Evolutionary conservation across 495 filamentous ascomycete genomes (phyloP).

Genomic region (Tuber microsphaerosporum): DNA sequence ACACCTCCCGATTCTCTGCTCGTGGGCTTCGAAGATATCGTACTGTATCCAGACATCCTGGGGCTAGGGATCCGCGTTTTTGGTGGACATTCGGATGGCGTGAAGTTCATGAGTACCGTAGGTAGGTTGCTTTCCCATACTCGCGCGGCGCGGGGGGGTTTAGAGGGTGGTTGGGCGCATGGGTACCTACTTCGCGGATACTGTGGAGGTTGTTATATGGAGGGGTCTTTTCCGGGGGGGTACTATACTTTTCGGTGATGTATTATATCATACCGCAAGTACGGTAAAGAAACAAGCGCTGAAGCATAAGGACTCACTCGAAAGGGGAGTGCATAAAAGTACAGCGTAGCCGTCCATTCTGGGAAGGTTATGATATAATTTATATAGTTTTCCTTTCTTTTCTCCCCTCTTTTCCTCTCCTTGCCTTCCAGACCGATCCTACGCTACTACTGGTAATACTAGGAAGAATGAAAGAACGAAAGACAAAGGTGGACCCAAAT

Average conservation of each 20-base stretch:
- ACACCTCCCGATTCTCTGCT: too few species aligned
- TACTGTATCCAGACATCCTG: background rate
- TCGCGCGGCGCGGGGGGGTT: background rate
- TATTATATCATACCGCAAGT: background rate
- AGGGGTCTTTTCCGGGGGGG: background rate
- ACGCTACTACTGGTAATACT: background rate
- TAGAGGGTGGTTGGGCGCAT: background rate
- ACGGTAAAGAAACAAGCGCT: background rate
- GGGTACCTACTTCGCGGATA: background rate
- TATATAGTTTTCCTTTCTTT: background rate
- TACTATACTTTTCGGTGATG: background rate
- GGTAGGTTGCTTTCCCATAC: too few species aligned
- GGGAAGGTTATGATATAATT: background rate
- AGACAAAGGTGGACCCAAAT: background rate
- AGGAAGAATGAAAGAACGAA: background rate
- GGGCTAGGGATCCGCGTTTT: background rate
- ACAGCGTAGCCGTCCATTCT: background rate
- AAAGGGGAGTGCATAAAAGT: background rate
- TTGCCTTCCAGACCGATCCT: background rate
- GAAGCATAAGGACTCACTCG: background rate
- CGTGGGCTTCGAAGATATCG: background rate
- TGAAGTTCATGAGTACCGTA: too few species aligned
- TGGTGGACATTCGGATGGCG: background rate
- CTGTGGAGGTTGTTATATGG: background rate
- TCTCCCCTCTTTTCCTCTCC: background rate